phyloP scores from a whole-genome alignment of 805 yeast genomes.

The Saccharomycopsis fodiens region DNA sequence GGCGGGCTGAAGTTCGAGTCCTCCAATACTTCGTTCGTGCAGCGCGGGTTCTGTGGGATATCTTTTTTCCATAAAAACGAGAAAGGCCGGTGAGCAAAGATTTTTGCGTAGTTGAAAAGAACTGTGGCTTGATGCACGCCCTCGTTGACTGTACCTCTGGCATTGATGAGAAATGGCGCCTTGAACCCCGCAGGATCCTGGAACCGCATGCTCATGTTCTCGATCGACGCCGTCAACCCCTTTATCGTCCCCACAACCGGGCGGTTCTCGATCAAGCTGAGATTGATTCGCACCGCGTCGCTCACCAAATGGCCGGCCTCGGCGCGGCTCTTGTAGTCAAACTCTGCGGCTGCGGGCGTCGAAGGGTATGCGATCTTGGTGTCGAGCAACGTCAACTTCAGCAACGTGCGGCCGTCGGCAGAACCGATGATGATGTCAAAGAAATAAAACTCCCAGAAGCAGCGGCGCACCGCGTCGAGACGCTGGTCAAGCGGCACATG shows the following conservation, averaged over 20 bases:
- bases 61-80: conserved; percentile 46
- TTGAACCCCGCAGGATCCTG: conserved; percentile 34
- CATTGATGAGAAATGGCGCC: conserved; percentile 36
- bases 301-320: conserved; percentile 41
- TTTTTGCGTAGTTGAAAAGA: conserved; percentile 42
- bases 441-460: conserved; percentile 46
- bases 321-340: conserved; percentile 42
- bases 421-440: conserved; percentile 47
- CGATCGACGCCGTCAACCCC: conserved; percentile 39
- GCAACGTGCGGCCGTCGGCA: conserved; percentile 41
- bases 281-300: conserved; percentile 41
- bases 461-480: conserved; percentile 32
- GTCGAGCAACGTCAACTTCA: conserved; percentile 31
- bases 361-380: conserved; percentile 32
- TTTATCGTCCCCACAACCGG: conserved; percentile 31
- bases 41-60: conserved; percentile 34
- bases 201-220: conserved; percentile 43
- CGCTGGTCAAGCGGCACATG: conserved; percentile 13
- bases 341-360: conserved; percentile 28
- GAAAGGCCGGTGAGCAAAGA: conserved; percentile 48
- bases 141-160: conserved; percentile 40
- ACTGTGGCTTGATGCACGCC: conserved; percentile 46
- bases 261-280: conserved; percentile 34
- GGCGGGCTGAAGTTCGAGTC: conserved; percentile 26
- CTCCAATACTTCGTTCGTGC: conserved; percentile 25